Evolutionary conservation across 805 yeast genomes (phyloP), one percentile per base, ranked within the genome.

Genomic region (Zygosaccharomyces gambellarensis): DNA sequence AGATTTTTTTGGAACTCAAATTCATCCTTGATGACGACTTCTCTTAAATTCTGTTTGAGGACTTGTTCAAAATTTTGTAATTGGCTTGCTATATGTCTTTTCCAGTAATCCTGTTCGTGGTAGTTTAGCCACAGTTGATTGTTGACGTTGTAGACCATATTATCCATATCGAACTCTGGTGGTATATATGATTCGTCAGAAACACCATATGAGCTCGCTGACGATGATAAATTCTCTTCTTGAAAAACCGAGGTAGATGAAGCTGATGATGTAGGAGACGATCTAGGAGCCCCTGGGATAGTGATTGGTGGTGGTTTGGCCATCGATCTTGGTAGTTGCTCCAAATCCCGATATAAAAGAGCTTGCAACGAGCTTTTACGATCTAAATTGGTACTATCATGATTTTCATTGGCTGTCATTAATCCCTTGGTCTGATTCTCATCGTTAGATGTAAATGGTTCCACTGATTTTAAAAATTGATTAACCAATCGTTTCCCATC

Each of bases 401-500:
- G 48, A n/a, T 45, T 36, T 10, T 21, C 8, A 17, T 23, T 29
- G 12, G 22, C 17, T 28, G 28, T n/a, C n/a, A 19, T 34, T 14
- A 22, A 25, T 27, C 27, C 45, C 21, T 42, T 42, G 12, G 36
- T 30, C 10, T 9, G 34, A 8, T 36, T 29, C 8, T 36, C 5
- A 5, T 23, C 22, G 7, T 39, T n/a, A 2, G 45, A 27, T 1
- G 47, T 19, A 23, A 58, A 48, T 2, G 65, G 59, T 27, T 51
- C 59, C 59, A 59, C 55, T 3, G 65, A 60, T 34, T 56, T 49
- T 32, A 63, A 45, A 47, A 63, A 63, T 32, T 62, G 65, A 41
- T 60, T 53, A 3, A 61, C 66, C 28, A 63, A 40, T 43, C 67
- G 54, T 43, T 62, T 61, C 21, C 56, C 55, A 36, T 62, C 66